A percentile compares a stretch with the other conserved stretches of the same genome.
Conservation (phyloP, 2,329 filamentous ascomycete genomes). For the Beauveria australis region DNA sequence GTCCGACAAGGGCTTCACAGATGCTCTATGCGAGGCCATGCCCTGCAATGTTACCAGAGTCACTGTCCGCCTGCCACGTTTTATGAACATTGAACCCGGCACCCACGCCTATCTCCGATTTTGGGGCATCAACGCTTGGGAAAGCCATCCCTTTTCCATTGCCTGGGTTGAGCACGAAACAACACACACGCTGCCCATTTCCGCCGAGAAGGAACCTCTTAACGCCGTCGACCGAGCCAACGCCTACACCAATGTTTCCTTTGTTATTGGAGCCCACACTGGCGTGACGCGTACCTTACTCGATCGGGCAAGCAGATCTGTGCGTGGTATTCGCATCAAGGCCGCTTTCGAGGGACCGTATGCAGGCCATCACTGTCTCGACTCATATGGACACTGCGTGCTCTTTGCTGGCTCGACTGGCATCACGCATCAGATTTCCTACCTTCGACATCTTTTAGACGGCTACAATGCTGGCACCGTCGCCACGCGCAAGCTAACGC, state of each 20-base stretch:
- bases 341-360: constrained; percentile 89
- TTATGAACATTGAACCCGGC: constrained; percentile 58
- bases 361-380: constrained; percentile 70
- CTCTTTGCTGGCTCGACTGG: constrained; percentile 89
- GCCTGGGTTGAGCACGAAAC: constrained; percentile 59
- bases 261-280: constrained; percentile 79
- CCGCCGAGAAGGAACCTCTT: constrained; percentile 33
- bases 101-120: constrained; percentile 71
- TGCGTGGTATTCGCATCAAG: constrained; percentile 50
- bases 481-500: constrained; percentile 70
- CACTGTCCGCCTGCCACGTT: constrained; percentile 60
- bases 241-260: constrained; percentile 56
- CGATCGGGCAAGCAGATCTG: constrained; percentile 52
- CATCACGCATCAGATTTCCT: constrained; percentile 91
- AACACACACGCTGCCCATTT: constrained; percentile 29
- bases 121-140: constrained; percentile 56
- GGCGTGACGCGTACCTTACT: constrained; percentile 82
- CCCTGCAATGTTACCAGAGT: constrained; percentile 63
- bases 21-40: constrained; percentile 58
- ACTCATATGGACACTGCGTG: constrained; percentile 86
- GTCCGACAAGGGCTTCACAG: constrained; percentile 49
- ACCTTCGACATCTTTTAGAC: constrained; percentile 67
- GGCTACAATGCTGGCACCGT: constrained; percentile 63
- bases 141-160: constrained; percentile 71
- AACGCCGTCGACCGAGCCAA: constrained; percentile 31